These are phyloP conservation scores for Neopestalotiopsis sp. DNA, from an alignment of 2,329 filamentous ascomycete species.

Conservation along the genomic window DNA sequence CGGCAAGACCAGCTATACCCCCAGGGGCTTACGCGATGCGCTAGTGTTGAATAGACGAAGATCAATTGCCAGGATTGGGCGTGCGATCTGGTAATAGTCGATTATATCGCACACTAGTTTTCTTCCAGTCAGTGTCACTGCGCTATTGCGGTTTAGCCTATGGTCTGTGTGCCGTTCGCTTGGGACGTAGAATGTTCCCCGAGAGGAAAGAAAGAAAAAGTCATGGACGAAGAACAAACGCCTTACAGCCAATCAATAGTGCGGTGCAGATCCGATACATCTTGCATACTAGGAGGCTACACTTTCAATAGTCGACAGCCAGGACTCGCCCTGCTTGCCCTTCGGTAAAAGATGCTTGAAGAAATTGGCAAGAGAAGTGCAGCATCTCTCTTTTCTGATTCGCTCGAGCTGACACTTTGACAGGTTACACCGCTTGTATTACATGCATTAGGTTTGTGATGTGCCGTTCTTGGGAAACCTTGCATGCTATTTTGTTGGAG, in stretches of 20 bases:
- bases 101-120: neutral
- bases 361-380: neutral
- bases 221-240: neutral
- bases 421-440: neutral
- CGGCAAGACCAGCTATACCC: neutral
- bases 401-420: neutral
- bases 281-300: neutral
- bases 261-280: neutral
- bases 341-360: neutral
- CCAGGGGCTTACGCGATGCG: neutral
- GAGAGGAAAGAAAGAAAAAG: neutral
- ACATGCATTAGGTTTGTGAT: neutral
- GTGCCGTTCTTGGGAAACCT: neutral
- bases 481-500: neutral
- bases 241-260: neutral
- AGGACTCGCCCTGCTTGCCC: neutral
- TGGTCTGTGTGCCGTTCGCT: neutral
- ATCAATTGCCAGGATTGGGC: constrained; percentile 1
- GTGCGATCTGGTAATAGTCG: constrained; percentile 1
- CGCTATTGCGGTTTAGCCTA: neutral
- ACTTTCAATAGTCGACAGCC: neutral
- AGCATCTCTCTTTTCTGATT: neutral
- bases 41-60: neutral
- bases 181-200: neutral
- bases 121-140: neutral